A percentile compares a stretch with the other conserved stretches of the same genome.
Conservation (phyloP, 2,329 filamentous ascomycete genomes). For the Chrysoporthe cubensis region DNA sequence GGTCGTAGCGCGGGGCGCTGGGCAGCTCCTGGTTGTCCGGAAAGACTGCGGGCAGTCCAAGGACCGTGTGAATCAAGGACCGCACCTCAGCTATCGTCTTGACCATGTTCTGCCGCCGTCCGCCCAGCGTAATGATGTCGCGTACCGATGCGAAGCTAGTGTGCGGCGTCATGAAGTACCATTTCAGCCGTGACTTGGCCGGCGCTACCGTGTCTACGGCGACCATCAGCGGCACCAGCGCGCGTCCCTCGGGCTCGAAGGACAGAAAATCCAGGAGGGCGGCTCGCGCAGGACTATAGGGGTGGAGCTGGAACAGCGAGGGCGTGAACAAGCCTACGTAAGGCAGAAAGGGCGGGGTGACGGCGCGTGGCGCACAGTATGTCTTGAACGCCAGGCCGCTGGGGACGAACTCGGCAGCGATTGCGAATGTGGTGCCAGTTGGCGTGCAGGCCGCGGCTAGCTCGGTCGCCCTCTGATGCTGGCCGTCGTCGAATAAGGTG, state of each 20-base stretch:
- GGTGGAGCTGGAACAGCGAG: not conserved
- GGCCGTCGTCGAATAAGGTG: not conserved
- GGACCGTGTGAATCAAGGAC: not conserved
- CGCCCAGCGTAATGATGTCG: not conserved
- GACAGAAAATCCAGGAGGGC: not conserved
- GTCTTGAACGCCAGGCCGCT: not conserved
- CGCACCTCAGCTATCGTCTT: not conserved
- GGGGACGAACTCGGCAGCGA: slow-evolving; percentile 1
- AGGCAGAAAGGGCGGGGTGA: not conserved
- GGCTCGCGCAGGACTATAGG: not conserved
- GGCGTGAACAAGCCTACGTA: not conserved
- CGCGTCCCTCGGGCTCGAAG: not conserved
- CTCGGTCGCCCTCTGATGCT: not conserved
- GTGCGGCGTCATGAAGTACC: slow-evolving; percentile 6
- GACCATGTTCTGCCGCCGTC: not conserved
- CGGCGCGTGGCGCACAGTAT: slow-evolving; percentile 1
- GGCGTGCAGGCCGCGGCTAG: not conserved
- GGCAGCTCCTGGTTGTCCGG: not conserved
- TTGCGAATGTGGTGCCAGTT: not conserved
- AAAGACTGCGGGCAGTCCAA: not conserved
- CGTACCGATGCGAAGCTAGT: slow-evolving; percentile 1
- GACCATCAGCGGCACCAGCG: slow-evolving; percentile 1
- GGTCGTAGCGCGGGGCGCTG: slow-evolving; percentile 2
- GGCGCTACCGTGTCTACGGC: not conserved
- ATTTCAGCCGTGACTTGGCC: not conserved